phyloP scores from a whole-genome alignment of 1,139 yeast species.

The Meyerozyma guilliermondii region DNA sequence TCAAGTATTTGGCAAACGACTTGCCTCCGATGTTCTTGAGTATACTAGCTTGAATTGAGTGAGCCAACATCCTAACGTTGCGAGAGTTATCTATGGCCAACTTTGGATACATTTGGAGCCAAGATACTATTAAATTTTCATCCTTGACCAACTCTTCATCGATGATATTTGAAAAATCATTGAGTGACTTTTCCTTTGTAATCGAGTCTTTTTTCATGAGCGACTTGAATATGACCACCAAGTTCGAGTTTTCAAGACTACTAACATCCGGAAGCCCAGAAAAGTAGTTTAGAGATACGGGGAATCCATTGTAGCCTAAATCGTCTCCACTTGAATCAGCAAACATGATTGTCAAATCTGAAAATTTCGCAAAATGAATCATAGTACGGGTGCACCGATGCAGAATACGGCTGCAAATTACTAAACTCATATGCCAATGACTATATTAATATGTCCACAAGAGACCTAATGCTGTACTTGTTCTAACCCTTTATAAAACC shows the following conservation, averaged over 20 bases:
- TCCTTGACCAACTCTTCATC: conserved; percentile 19
- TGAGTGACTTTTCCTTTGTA: conserved; percentile 77
- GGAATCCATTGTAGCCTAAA: conserved; percentile 52
- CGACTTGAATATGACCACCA: conserved; percentile 66
- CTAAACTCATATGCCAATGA: not conserved
- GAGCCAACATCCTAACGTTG: conserved; percentile 55
- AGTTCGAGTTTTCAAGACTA: conserved; percentile 49
- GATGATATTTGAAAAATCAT: conserved; percentile 35
- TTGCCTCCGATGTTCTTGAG: conserved; percentile 55
- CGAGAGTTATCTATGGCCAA: conserved; percentile 68
- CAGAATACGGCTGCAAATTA: not conserved
- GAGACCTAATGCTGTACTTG: not conserved
- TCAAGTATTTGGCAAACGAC: conserved; percentile 55
- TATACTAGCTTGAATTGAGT: conserved; percentile 54
- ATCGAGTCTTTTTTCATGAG: conserved; percentile 72
- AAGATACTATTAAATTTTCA: conserved; percentile 53
- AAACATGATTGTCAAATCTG: not conserved
- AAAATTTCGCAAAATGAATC: not conserved
- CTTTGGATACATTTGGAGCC: conserved; percentile 83
- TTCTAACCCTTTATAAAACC: conserved; percentile 52
- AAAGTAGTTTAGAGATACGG: conserved; percentile 69
- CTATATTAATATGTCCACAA: not conserved
- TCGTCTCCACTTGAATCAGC: conserved; percentile 10
- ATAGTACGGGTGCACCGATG: not conserved
- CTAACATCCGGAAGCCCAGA: conserved; percentile 73